Conservation (phyloP, 805 yeast genomes). For the Grigorovia humatica region DNA sequence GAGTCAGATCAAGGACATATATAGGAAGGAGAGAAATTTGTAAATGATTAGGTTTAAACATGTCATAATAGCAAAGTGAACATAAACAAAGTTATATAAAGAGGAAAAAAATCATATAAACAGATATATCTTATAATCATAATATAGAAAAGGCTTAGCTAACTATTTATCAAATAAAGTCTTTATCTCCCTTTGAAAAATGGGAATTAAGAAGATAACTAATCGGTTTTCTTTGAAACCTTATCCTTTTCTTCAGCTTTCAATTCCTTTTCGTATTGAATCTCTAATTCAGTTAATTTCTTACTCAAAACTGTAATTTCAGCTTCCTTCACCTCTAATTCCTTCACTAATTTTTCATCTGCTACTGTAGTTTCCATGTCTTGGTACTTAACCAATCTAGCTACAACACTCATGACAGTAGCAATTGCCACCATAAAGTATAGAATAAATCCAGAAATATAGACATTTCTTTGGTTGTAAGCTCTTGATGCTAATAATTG, state of each 20-base stretch:
- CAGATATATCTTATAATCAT: no score
- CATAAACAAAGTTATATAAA: neutral
- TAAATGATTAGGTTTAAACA: slow-evolving; percentile 1
- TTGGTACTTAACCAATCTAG: slow-evolving; percentile 42
- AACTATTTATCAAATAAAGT: no score
- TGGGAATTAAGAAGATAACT: neutral
- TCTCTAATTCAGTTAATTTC: slow-evolving; percentile 44
- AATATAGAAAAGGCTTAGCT: no score
- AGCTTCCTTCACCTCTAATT: slow-evolving; percentile 3
- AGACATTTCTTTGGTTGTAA: slow-evolving; percentile 53
- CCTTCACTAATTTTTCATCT: slow-evolving; percentile 7
- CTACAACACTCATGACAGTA: slow-evolving; percentile 43
- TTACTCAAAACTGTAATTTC: slow-evolving; percentile 33
- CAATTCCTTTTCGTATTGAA: slow-evolving; percentile 33
- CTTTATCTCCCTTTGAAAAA: no score
- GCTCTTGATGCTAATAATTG: slow-evolving; percentile 51
- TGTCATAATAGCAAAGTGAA: neutral
- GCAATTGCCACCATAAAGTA: slow-evolving; percentile 45
- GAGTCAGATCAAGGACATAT: slow-evolving; percentile 11
- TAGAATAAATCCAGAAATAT: slow-evolving; percentile 52
- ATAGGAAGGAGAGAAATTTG: slow-evolving; percentile 11
- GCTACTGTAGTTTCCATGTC: slow-evolving; percentile 15
- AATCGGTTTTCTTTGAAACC: neutral
- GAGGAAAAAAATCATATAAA: no score
- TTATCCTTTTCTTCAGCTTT: slow-evolving; percentile 3